phyloP scores from a whole-genome alignment of 164 flowering plant genomes.

The Stephania yunnanensis region DNA sequence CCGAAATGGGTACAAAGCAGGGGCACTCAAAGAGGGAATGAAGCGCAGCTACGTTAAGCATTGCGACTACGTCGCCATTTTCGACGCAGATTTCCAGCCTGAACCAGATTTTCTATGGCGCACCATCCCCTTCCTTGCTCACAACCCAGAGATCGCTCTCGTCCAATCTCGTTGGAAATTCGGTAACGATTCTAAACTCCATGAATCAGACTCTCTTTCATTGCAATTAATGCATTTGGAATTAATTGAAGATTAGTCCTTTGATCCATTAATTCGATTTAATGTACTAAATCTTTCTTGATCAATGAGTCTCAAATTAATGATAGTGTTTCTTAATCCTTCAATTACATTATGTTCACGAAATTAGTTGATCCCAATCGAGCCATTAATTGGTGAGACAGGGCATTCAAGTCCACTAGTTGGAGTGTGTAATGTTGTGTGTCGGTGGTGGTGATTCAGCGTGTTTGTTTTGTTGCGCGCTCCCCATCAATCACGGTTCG shows the following conservation, averaged over 20 bases:
- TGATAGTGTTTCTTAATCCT: no score
- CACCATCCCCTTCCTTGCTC: constrained; percentile 65
- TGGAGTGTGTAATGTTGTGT: constrained; percentile 2
- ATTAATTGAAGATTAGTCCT: no score
- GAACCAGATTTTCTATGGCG: constrained; percentile 79
- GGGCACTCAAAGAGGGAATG: constrained; percentile 90
- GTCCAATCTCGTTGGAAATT: constrained; percentile 96
- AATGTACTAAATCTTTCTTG: no score
- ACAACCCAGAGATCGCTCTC: constrained; percentile 70
- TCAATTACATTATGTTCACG: no score
- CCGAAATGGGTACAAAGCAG: constrained; percentile 88
- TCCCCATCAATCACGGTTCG: constrained; percentile 4
- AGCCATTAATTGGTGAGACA: not conserved
- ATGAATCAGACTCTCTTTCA: no score
- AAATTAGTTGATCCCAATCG: no score
- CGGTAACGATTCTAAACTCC: constrained; percentile 37
- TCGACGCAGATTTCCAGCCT: constrained; percentile 96
- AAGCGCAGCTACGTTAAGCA: constrained; percentile 73
- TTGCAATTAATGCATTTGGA: no score
- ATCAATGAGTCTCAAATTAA: no score
- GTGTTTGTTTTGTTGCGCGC: not conserved
- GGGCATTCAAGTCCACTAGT: not conserved
- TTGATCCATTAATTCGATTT: no score
- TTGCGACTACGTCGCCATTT: constrained; percentile 81
- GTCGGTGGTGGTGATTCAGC: constrained; percentile 10